A percentile compares a stretch with the other conserved stretches of the same genome.
Evolutionary conservation across 306 rosid genomes (phyloP).

Genomic region (Vachellia collinsii): DNA sequence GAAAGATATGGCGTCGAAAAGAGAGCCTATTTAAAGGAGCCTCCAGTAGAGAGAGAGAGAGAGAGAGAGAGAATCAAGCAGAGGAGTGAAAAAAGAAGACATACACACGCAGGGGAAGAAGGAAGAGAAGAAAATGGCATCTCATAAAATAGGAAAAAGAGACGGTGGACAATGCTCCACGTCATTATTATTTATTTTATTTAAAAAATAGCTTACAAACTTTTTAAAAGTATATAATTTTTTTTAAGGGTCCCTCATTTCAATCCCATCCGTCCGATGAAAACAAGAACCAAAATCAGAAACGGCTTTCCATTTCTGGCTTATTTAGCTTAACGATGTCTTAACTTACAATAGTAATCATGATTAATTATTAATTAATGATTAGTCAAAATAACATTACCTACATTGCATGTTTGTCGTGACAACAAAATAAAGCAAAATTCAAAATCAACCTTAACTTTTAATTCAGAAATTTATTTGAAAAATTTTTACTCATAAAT

Average conservation of each 20-base stretch:
- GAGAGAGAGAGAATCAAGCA: constrained; percentile 23
- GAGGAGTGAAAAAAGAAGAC: constrained; percentile 23
- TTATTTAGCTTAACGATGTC: background rate
- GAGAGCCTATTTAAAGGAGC: constrained; percentile 45
- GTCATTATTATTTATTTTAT: constrained; percentile 28
- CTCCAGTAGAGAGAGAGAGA: background rate
- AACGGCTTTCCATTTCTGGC: background rate
- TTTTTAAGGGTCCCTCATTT: background rate
- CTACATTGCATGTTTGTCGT: background rate
- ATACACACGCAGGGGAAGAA: background rate
- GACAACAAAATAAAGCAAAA: background rate
- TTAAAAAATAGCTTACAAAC: background rate
- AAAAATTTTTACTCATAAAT: too few species aligned
- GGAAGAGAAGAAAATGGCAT: constrained; percentile 37
- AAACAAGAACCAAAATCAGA: constrained; percentile 5
- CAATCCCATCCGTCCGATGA: constrained; percentile 29
- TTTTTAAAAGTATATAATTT: background rate
- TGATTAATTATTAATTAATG: constrained; percentile 3
- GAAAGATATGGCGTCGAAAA: constrained; percentile 46
- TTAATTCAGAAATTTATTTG: too few species aligned
- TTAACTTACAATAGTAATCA: background rate
- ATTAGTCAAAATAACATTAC: background rate
- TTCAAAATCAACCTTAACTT: background rate
- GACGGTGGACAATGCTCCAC: constrained; percentile 67
- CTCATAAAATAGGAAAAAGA: constrained; percentile 46